Percentiles rank a stretch among this genome's conserved stretches.
phyloP scores from a whole-genome alignment of 495 filamentous ascomycete species.

The Jackrogersella multiformis region DNA sequence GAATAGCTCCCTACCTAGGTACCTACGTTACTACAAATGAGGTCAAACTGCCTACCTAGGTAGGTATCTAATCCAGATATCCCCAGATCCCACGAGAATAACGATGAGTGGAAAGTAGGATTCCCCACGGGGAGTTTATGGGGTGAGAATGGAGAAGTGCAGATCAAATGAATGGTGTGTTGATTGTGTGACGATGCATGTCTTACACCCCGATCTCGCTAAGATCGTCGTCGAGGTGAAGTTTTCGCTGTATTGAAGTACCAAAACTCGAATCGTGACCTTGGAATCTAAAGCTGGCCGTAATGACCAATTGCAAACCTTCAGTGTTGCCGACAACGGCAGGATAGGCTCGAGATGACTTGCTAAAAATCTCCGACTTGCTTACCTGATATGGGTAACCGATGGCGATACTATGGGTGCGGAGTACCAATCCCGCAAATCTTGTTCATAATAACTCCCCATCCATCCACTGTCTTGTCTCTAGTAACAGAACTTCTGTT shows the following conservation, averaged over 20 bases:
- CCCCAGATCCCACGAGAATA: too few relatives aligned
- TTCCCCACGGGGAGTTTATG: constrained; percentile 11
- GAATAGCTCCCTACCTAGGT: too few relatives aligned
- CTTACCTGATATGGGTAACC: neutral
- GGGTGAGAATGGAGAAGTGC: constrained; percentile 4
- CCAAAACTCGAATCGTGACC: constrained; percentile 10
- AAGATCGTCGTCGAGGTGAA: constrained; percentile 5
- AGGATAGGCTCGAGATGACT: neutral
- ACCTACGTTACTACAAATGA: too few relatives aligned
- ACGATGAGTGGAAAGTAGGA: neutral
- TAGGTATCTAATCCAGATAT: too few relatives aligned
- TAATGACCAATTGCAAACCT: neutral
- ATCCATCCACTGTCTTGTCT: too few relatives aligned
- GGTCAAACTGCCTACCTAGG: too few relatives aligned
- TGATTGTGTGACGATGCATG: neutral
- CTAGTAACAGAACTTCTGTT: too few relatives aligned
- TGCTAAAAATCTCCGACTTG: neutral
- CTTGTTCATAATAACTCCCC: neutral
- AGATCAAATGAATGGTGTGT: neutral
- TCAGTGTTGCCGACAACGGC: constrained; percentile 15
- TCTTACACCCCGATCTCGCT: neutral
- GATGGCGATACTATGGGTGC: neutral
- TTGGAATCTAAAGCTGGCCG: neutral
- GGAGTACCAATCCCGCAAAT: neutral
- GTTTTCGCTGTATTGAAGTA: constrained; percentile 21